Evolutionary conservation across 495 filamentous ascomycete genomes (phyloP).

Genomic region (Wilcoxina mikolae): DNA sequence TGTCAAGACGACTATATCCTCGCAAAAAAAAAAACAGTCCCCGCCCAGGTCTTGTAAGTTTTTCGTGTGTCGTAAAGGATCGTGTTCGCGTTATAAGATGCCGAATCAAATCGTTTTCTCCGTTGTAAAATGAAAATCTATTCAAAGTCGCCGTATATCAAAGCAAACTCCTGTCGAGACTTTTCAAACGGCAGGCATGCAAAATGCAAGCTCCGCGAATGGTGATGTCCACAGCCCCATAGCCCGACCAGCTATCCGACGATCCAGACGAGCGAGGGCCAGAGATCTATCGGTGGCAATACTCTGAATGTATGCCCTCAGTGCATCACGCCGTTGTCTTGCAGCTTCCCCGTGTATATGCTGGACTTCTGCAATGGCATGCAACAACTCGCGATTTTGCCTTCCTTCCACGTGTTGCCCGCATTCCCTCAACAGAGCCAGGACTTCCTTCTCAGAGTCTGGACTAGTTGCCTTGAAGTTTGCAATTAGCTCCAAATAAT

Average conservation of each 20-base stretch:
- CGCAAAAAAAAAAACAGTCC: not conserved
- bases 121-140: too few species aligned
- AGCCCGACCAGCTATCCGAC: conserved; percentile 25
- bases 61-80: too few species aligned
- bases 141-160: not conserved
- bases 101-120: too few species aligned
- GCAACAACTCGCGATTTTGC: conserved; percentile 18
- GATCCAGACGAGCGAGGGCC: conserved; percentile 10
- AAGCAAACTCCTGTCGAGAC: not conserved
- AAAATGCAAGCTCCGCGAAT: conserved; percentile 20
- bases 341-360: conserved; percentile 17
- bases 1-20: not conserved
- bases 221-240: conserved; percentile 19
- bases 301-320: conserved; percentile 13
- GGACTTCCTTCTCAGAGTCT: conserved; percentile 13
- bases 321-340: conserved; percentile 2
- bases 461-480: conserved; percentile 12
- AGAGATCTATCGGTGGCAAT: conserved; percentile 6
- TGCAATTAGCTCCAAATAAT: conserved; percentile 11
- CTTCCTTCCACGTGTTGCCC: conserved; percentile 11
- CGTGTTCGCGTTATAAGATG: too few species aligned
- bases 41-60: too few species aligned
- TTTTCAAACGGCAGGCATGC: conserved; percentile 1
- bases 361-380: conserved; percentile 17
- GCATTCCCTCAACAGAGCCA: conserved; percentile 14